Base-by-base conservation (phyloP, 2,329 filamentous ascomycete species). In the Ophiostoma triangulosporum region DNA sequence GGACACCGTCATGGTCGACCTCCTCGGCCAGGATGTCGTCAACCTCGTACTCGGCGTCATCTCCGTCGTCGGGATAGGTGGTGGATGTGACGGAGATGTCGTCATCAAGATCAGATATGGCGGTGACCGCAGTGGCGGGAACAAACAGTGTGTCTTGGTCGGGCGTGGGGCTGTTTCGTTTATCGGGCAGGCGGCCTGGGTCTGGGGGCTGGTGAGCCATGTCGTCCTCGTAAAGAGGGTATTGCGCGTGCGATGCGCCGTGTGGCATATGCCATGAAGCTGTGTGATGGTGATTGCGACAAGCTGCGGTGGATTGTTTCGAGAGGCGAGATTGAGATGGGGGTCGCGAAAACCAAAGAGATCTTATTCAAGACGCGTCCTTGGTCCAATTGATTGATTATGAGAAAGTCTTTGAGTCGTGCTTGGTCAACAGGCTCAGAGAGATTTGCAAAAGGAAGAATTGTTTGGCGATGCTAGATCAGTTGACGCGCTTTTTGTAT, bases 81-180 rank as follows among this genome's bases (percentile, higher is more conserved):
- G 76, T 81, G 1, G 80, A 84, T 0, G 72, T 76, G 40, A 80
- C 55, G 1, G 80, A 83, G 36, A 83, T 73, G 24, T 78, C 72
- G 31, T 75, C 72, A 48, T 46, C 26, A 17, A 40, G 6, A 7
- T 40, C 36, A 5, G 36, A 40, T 20, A 65, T 64, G n/a, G 36
- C 50, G 20, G 26, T 51, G 12, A 56, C 56, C 36, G 50, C 35
- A 12, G 43, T 55, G n/a, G 17, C 22, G 11, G 32, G 17, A 36
- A n/a, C 29, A 20, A 24, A n/a, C 12, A n/a, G n/a, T n/a, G n/a
- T 49, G 32, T 36, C 38, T 43, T 31, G 15, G 31, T 29, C 24
- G 43, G 38, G 3, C 14, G 24, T 14, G 26, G 9, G 3, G 43
- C 24, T 26, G 17, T 20, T 35, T 24, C 14, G 31, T 4, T 17